A percentile compares a stretch with the other conserved stretches of the same genome.
phyloP scores from a whole-genome alignment of 805 yeast genomes.

The Brettanomyces naardenensis region DNA sequence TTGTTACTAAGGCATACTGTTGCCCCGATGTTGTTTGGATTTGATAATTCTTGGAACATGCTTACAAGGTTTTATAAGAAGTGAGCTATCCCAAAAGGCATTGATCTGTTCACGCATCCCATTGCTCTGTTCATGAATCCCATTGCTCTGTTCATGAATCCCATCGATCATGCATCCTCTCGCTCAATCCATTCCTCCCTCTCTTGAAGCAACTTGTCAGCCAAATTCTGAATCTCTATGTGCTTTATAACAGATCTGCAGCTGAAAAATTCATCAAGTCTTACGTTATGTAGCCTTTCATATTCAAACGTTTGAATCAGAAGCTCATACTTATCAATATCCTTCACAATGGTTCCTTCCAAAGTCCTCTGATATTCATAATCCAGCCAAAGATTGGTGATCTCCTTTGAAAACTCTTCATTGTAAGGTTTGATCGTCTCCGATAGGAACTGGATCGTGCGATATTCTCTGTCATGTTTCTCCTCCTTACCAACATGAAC shows the following conservation, averaged over 20 bases:
- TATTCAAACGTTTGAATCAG: slow-evolving; percentile 77
- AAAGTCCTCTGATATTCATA: slow-evolving; percentile 76
- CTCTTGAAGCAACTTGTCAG: slow-evolving; percentile 46
- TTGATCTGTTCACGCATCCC: too few species aligned
- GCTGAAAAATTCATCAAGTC: slow-evolving; percentile 60
- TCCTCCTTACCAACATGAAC: slow-evolving; percentile 58
- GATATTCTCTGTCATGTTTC: slow-evolving; percentile 75
- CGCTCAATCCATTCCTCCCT: slow-evolving; percentile 34
- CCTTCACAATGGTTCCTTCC: slow-evolving; percentile 89
- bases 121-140: too few species aligned
- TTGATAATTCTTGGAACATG: slow-evolving; percentile 59
- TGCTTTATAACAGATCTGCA: slow-evolving; percentile 61
- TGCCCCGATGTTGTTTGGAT: slow-evolving; percentile 82
- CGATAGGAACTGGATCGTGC: slow-evolving; percentile 60
- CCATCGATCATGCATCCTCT: too few species aligned
- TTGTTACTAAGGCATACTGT: slow-evolving; percentile 70
- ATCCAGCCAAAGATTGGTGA: slow-evolving; percentile 73
- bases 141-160: too few species aligned
- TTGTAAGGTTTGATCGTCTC: slow-evolving; percentile 60
- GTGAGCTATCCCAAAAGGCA: too few species aligned
- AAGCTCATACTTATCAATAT: slow-evolving; percentile 87
- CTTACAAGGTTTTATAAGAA: slow-evolving; percentile 20
- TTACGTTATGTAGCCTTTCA: slow-evolving; percentile 57
- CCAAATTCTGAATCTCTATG: slow-evolving; percentile 60
- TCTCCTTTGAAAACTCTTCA: slow-evolving; percentile 49